Conservation (phyloP, 768 basidiomycete species). For the Boletus huronensis region DNA sequence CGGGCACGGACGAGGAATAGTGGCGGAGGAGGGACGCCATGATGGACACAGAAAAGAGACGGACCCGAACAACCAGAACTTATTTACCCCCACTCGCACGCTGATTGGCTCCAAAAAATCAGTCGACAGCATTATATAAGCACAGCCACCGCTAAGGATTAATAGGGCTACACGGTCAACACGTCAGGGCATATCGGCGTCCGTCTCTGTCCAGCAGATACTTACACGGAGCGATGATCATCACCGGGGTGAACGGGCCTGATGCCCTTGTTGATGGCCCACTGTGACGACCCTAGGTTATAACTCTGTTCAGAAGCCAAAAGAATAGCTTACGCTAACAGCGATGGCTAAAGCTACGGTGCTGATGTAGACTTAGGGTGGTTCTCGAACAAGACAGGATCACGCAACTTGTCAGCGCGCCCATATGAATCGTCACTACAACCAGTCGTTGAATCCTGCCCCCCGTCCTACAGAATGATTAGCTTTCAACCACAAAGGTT, state of each 20-base stretch:
- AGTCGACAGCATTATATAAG: slow-evolving; percentile 11
- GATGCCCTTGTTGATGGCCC: neutral
- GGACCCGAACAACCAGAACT: neutral
- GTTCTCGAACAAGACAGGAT: neutral
- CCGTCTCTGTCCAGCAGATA: neutral
- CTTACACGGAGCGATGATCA: neutral
- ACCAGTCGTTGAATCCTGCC: neutral
- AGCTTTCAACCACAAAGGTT: neutral
- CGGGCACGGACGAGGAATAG: slow-evolving; percentile 32
- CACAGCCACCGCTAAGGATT: slow-evolving; percentile 16
- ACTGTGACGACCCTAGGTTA: neutral
- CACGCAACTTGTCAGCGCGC: neutral
- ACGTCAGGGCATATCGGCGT: neutral
- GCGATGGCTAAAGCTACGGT: neutral
- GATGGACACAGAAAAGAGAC: neutral
- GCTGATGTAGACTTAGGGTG: neutral
- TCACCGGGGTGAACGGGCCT: neutral
- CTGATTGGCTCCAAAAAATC: slow-evolving; percentile 29
- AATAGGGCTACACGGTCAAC: neutral
- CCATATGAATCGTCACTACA: neutral
- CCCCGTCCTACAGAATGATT: neutral
- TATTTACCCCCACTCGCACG: neutral
- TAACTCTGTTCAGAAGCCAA: neutral
- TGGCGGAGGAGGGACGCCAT: slow-evolving; percentile 36
- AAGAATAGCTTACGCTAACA: too few species aligned